Conservation (phyloP, 805 yeast species). For the Millerozyma miso region DNA sequence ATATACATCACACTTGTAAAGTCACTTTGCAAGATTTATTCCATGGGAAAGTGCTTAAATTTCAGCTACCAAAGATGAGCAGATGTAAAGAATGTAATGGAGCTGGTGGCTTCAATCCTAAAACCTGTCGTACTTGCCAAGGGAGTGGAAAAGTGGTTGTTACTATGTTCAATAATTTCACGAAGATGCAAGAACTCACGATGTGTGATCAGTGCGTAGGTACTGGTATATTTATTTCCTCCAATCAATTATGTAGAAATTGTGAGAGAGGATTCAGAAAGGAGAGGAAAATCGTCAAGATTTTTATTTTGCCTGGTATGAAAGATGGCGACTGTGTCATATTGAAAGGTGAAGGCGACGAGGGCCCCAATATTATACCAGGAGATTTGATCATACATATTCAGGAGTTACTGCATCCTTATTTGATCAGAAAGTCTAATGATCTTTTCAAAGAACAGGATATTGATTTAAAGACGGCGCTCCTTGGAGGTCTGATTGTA, state of each 20-base stretch:
- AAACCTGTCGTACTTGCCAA: constrained; percentile 33
- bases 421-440: constrained; percentile 39
- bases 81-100: constrained; percentile 51
- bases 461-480: constrained; percentile 50
- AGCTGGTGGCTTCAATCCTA: constrained; percentile 42
- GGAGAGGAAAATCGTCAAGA: constrained; percentile 47
- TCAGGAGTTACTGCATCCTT: constrained; percentile 34
- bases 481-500: constrained; percentile 51
- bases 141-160: constrained; percentile 49
- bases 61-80: constrained; percentile 49
- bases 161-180: constrained; percentile 38
- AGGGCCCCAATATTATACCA: constrained; percentile 53
- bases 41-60: constrained; percentile 51
- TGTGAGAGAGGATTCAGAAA: constrained; percentile 43
- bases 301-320: constrained; percentile 56
- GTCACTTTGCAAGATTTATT: constrained; percentile 55
- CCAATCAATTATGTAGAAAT: constrained; percentile 17
- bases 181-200: constrained; percentile 32
- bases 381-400: constrained; percentile 65
- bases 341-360: constrained; percentile 61
- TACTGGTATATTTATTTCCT: constrained; percentile 22
- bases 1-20: constrained; percentile 52
- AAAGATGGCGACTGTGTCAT: constrained; percentile 48
- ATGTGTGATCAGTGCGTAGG: constrained; percentile 34
- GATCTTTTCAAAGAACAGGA: constrained; percentile 43